Evolutionary conservation across 306 rosid species (phyloP).

Genomic region (Corylus heterophylla): DNA sequence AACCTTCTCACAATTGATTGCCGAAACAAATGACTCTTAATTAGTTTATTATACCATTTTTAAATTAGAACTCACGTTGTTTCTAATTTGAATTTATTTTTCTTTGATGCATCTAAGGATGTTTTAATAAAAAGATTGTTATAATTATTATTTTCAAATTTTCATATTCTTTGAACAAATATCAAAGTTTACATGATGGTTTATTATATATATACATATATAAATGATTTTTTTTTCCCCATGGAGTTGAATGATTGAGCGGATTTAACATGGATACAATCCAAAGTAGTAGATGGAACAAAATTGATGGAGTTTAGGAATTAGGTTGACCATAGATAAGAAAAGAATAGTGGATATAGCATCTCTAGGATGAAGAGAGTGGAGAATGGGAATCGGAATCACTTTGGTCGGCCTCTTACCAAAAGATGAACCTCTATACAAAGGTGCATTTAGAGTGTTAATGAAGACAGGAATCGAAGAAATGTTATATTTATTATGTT

Average conservation of each 20-base stretch:
- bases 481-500: slow-evolving; percentile 31
- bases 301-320: neutral
- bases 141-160: too few relatives aligned
- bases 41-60: neutral
- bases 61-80: neutral
- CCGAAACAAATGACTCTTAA: too few relatives aligned
- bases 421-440: slow-evolving; percentile 43
- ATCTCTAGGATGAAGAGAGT: slow-evolving; percentile 45
- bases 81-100: neutral
- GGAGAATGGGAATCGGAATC: slow-evolving; percentile 92
- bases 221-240: too few relatives aligned
- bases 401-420: slow-evolving; percentile 86
- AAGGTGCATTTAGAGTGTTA: slow-evolving; percentile 44
- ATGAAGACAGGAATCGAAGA: slow-evolving; percentile 53
- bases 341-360: slow-evolving; percentile 38
- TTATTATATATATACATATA: neutral
- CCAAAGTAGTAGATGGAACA: neutral
- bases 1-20: too few relatives aligned
- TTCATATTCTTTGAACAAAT: too few relatives aligned
- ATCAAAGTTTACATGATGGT: too few relatives aligned
- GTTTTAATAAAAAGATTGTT: too few relatives aligned
- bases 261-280: neutral
- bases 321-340: slow-evolving; percentile 7
- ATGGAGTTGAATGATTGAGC: neutral
- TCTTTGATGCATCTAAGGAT: too few relatives aligned